Percentiles rank a stretch among this genome's conserved stretches.
These are phyloP conservation scores for Chaetomium globosum DNA, from an alignment of 2,329 filamentous ascomycete genomes.

Conservation along the genomic window DNA sequence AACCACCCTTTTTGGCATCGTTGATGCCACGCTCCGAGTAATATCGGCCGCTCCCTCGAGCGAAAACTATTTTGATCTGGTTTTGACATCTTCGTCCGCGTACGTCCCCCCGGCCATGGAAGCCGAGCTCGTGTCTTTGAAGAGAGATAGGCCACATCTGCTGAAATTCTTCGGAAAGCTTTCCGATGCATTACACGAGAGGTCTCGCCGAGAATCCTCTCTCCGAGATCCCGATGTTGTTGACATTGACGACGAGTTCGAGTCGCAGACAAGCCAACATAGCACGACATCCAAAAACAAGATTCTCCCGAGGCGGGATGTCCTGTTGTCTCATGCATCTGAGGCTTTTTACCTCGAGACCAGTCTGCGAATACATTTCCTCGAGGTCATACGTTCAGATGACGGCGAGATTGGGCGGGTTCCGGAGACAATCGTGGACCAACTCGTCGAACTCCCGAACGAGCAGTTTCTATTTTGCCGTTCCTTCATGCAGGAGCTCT, in stretches of 20 bases:
- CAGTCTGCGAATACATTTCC: slow-evolving; percentile 49
- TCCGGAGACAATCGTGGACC: slow-evolving; percentile 54
- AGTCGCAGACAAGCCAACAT: slow-evolving; percentile 59
- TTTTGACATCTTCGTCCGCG: slow-evolving; percentile 50
- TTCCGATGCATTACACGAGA: slow-evolving; percentile 42
- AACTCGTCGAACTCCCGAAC: slow-evolving; percentile 52
- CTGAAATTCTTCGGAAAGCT: slow-evolving; percentile 50
- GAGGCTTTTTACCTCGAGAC: slow-evolving; percentile 55
- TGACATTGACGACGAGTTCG: slow-evolving; percentile 68
- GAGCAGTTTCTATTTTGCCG: slow-evolving; percentile 59
- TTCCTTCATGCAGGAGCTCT: slow-evolving; percentile 54
- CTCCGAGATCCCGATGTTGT: slow-evolving; percentile 56
- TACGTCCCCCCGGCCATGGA: slow-evolving; percentile 52
- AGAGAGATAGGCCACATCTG: slow-evolving; percentile 46
- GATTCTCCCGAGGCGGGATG: slow-evolving; percentile 52
- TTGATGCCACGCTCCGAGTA: slow-evolving; percentile 47
- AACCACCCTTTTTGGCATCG: slow-evolving; percentile 46
- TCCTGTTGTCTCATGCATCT: slow-evolving; percentile 47
- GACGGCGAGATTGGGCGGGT: slow-evolving; percentile 52
- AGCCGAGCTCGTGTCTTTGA: slow-evolving; percentile 44
- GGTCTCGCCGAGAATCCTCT: slow-evolving; percentile 41
- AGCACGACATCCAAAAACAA: slow-evolving; percentile 44
- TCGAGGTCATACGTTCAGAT: slow-evolving; percentile 50
- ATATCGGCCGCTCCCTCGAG: slow-evolving; percentile 51
- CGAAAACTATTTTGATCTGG: slow-evolving; percentile 50